phyloP scores from a whole-genome alignment of 768 basidiomycete genomes.

The Kwoniella sp. region DNA sequence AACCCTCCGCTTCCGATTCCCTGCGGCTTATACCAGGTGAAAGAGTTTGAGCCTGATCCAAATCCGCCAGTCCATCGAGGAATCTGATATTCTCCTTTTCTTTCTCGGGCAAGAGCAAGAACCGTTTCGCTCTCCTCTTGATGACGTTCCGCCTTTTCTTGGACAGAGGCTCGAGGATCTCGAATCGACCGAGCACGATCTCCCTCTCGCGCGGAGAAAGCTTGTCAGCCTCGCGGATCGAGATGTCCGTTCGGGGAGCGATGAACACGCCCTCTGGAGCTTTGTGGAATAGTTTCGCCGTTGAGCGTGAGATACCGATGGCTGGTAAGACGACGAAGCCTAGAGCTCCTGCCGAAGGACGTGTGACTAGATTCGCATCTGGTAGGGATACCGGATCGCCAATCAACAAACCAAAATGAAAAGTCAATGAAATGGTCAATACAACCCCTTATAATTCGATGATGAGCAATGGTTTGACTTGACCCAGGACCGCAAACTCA shows the following conservation, averaged over 20 bases:
- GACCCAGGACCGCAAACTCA: no score
- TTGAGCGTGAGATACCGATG: background rate
- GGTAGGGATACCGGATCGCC: background rate
- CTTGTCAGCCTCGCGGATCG: background rate
- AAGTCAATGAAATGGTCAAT: background rate
- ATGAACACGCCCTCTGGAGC: background rate
- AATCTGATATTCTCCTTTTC: slow-evolving; percentile 3
- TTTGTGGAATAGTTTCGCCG: background rate
- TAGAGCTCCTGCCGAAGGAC: background rate
- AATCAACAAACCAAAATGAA: background rate
- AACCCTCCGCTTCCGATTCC: background rate
- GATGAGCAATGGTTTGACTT: no score
- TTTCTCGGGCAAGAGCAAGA: slow-evolving; percentile 2
- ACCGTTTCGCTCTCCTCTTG: background rate
- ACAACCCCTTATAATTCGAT: no score
- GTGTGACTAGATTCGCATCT: background rate
- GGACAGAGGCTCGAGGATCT: background rate
- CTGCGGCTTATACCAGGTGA: background rate
- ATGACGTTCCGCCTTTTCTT: background rate
- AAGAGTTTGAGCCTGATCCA: background rate
- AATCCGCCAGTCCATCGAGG: background rate
- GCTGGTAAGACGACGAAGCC: background rate
- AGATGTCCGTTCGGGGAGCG: background rate
- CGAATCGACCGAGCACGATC: background rate
- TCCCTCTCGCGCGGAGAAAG: background rate